A percentile compares a stretch with the other conserved stretches of the same genome.
Evolutionary conservation across 768 basidiomycete species (phyloP).

Genomic region (Lactarius indigo): DNA sequence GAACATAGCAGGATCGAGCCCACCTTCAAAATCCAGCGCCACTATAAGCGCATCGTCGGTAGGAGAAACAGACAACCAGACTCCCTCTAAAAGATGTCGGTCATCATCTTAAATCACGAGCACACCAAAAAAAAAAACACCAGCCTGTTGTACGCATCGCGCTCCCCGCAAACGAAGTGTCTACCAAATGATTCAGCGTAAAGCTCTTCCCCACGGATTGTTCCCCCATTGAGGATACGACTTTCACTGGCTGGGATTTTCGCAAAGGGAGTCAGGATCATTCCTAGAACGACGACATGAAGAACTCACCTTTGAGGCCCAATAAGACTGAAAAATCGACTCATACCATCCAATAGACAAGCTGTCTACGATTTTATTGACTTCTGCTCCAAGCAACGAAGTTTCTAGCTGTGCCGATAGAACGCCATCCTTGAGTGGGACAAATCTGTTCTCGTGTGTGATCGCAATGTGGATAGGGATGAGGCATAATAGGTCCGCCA

Average conservation of each 20-base stretch:
- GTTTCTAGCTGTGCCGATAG: conserved; percentile 48
- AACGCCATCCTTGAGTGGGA: conserved; percentile 59
- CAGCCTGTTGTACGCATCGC: conserved; percentile 58
- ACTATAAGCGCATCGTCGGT: conserved; percentile 53
- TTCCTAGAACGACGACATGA: background rate
- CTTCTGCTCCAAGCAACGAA: conserved; percentile 55
- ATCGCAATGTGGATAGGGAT: conserved; percentile 65
- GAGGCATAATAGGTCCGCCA: conserved; percentile 56
- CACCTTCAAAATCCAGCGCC: conserved; percentile 63
- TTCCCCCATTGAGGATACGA: conserved; percentile 67
- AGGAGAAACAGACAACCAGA: conserved; percentile 67
- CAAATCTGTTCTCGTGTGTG: conserved; percentile 55
- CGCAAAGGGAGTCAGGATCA: background rate
- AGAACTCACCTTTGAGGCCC: conserved; percentile 48
- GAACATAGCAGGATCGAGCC: background rate
- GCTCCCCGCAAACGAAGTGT: conserved; percentile 63
- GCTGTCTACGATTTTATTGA: conserved; percentile 52
- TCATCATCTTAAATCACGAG: background rate
- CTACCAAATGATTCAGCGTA: conserved; percentile 55
- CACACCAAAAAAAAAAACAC: background rate
- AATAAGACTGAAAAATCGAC: conserved; percentile 59
- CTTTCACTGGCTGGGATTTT: conserved; percentile 48
- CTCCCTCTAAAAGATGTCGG: conserved; percentile 41
- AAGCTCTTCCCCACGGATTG: conserved; percentile 65
- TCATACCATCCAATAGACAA: conserved; percentile 65